Percentiles rank a stretch among this genome's conserved stretches.
These are phyloP conservation scores for Tuber borchii DNA, from an alignment of 495 filamentous ascomycete genomes.

Conservation along the genomic window DNA sequence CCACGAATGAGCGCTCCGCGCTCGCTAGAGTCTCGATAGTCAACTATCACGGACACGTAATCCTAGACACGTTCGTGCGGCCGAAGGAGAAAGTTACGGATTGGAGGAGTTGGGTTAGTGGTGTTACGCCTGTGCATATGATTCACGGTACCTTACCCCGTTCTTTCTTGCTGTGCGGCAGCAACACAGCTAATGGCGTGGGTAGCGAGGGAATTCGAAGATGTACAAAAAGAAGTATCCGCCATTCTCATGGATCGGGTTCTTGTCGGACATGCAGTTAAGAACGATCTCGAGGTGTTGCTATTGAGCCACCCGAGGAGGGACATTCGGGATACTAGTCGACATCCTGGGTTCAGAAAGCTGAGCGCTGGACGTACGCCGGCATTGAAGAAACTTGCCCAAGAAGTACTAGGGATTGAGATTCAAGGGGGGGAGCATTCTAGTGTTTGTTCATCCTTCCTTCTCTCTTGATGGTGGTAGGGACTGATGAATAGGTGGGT, in stretches of 20 bases:
- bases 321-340: constrained; percentile 78
- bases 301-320: constrained; percentile 66
- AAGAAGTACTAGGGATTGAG: constrained; percentile 69
- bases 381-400: constrained; percentile 64
- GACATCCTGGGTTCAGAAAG: constrained; percentile 64
- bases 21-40: constrained; percentile 81
- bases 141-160: constrained; percentile 20
- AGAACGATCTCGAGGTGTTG: constrained; percentile 74
- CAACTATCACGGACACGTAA: constrained; percentile 80
- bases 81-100: constrained; percentile 72
- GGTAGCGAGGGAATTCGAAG: constrained; percentile 60
- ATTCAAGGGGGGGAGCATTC: constrained; percentile 72
- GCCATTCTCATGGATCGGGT: constrained; percentile 66
- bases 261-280: constrained; percentile 82
- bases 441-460: constrained; percentile 45
- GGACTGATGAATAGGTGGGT: constrained; percentile 9
- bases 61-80: constrained; percentile 86
- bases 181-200: constrained; percentile 1
- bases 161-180: background rate
- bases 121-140: constrained; percentile 68
- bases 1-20: constrained; percentile 56
- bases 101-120: constrained; percentile 79
- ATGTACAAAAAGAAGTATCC: constrained; percentile 66
- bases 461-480: background rate
- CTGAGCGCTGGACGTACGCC: constrained; percentile 68